phyloP scores from a whole-genome alignment of 140 eudicot species.

The Senecio squalidus region DNA sequence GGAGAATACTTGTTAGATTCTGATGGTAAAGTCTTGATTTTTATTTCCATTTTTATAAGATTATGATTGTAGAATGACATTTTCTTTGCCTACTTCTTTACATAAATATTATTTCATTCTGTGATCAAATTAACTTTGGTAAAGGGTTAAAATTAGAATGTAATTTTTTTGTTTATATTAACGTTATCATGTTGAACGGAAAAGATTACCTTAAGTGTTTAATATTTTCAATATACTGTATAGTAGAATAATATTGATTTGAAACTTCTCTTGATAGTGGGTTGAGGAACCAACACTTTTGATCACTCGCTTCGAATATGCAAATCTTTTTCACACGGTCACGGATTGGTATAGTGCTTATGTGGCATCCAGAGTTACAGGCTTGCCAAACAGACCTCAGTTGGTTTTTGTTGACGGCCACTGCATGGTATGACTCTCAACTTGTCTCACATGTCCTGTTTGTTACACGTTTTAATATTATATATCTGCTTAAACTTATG shows the following conservation, averaged over 20 bases:
- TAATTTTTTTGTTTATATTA: not conserved
- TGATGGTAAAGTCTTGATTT: not conserved
- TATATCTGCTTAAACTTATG: no score
- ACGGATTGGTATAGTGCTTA: constrained; percentile 99
- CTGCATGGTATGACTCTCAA: constrained; percentile 52
- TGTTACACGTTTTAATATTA: not conserved
- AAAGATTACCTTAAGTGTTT: constrained; percentile 1
- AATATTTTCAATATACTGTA: not conserved
- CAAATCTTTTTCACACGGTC: constrained; percentile 86
- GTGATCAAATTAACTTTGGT: constrained; percentile 1
- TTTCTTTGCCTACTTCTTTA: not conserved
- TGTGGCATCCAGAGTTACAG: constrained; percentile 87
- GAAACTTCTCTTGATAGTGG: constrained; percentile 65
- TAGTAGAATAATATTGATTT: constrained; percentile 18
- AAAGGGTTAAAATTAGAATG: not conserved
- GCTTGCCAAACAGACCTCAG: constrained; percentile 83
- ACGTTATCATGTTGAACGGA: not conserved
- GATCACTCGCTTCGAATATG: constrained; percentile 91
- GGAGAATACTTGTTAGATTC: constrained; percentile 5
- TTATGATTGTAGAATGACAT: not conserved
- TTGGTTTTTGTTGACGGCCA: constrained; percentile 91
- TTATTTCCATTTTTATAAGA: not conserved
- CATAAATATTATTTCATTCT: constrained; percentile 3
- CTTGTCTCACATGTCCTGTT: not conserved
- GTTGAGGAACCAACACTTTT: constrained; percentile 92